These are phyloP conservation scores for Dioscorea dumetorum DNA, from an alignment of 106 monocot genomes.

Conservation along the genomic window DNA sequence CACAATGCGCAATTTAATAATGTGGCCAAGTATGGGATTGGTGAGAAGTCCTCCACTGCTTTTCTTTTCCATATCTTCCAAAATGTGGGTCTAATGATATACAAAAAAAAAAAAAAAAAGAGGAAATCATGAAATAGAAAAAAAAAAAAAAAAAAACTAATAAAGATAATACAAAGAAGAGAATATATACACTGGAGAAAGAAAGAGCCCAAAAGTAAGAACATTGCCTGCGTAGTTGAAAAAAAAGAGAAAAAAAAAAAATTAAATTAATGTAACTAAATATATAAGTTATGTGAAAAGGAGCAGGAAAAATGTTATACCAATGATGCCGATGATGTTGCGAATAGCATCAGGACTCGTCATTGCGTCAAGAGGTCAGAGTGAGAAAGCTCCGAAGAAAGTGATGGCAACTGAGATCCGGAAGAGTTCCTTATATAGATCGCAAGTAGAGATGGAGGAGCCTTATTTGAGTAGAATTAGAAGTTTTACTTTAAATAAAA, in stretches of 20 bases:
- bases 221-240: conserved; percentile 32
- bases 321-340: conserved; percentile 1
- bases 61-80: conserved; percentile 30
- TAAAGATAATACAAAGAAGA: background rate
- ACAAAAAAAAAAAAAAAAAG: background rate
- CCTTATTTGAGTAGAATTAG: too few species aligned
- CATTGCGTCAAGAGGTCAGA: too few species aligned
- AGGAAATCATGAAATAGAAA: too few species aligned
- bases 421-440: too few species aligned
- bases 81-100: conserved; percentile 32
- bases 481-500: too few species aligned
- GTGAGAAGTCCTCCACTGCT: conserved; percentile 51
- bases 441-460: too few species aligned
- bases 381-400: too few species aligned
- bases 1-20: conserved; percentile 54
- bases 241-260: conserved; percentile 2
- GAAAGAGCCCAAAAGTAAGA: conserved; percentile 56
- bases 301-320: background rate
- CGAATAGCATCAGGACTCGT: background rate
- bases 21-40: conserved; percentile 51
- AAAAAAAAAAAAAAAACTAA: background rate
- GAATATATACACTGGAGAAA: conserved; percentile 37
- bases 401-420: too few species aligned
- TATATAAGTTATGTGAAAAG: background rate
- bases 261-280: background rate